Evolutionary conservation across 1,139 yeast species (phyloP).

Genomic region (Magnusiomyces sp.): DNA sequence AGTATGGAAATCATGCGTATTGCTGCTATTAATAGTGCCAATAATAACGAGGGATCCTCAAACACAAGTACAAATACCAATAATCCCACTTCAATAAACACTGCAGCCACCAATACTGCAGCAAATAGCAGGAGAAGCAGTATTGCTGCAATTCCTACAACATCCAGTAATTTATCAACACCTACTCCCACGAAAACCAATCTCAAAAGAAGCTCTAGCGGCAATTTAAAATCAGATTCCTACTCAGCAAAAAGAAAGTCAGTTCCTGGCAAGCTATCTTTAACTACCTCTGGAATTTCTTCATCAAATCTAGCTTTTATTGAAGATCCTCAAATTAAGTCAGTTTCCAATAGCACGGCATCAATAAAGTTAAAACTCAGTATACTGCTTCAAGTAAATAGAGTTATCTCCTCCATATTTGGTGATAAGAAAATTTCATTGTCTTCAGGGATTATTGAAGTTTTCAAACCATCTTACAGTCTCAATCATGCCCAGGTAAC

Average conservation of each 20-base stretch:
- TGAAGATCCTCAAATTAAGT: background rate
- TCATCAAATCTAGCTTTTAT: background rate
- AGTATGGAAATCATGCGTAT: constrained; percentile 1
- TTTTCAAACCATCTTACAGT: background rate
- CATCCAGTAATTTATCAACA: no score
- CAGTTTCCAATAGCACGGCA: background rate
- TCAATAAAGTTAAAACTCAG: background rate
- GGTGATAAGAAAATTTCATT: background rate
- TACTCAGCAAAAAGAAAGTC: background rate
- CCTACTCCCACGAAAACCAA: background rate
- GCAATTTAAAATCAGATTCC: background rate
- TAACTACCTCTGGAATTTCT: no score
- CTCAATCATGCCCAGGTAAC: background rate
- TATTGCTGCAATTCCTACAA: background rate
- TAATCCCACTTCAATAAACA: background rate
- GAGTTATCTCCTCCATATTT: background rate
- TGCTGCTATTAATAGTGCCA: background rate
- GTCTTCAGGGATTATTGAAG: background rate
- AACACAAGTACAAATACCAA: no score
- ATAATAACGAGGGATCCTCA: background rate
- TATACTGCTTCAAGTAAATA: background rate
- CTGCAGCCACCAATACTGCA: background rate
- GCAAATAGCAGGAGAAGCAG: background rate
- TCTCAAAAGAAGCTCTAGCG: constrained; percentile 2
- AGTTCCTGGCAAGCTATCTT: background rate